Percentiles rank a stretch among this genome's conserved stretches.
Conservation (phyloP, 1,284 basidiomycete species). For the Austroboletus rostrupii region DNA sequence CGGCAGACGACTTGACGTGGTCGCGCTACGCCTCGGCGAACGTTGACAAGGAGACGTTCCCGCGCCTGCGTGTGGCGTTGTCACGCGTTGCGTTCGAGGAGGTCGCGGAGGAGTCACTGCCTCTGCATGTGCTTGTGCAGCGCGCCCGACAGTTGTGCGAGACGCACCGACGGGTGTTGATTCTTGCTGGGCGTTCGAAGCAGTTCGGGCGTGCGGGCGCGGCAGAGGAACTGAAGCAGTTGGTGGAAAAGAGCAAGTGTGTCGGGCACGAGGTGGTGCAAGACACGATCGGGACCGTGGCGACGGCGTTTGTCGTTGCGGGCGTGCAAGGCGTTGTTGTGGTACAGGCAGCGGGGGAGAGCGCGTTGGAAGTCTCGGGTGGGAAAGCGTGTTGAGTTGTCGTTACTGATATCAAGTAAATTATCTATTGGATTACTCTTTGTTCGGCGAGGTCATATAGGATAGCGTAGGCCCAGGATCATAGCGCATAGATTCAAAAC, state of each 20-base stretch:
- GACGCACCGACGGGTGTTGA: constrained; percentile 38
- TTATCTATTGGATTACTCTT: too few species aligned
- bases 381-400: too few species aligned
- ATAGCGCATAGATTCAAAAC: too few species aligned
- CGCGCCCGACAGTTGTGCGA: constrained; percentile 33
- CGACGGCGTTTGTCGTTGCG: constrained; percentile 56
- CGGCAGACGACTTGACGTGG: constrained; percentile 73
- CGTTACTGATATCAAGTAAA: too few species aligned
- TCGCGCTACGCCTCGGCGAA: constrained; percentile 40
- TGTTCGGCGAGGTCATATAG: too few species aligned
- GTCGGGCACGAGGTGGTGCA: constrained; percentile 43
- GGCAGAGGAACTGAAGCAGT: constrained; percentile 50
- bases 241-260: constrained; percentile 47
- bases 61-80: constrained; percentile 40
- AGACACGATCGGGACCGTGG: constrained; percentile 75
- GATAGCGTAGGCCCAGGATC: too few species aligned
- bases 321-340: constrained; percentile 24
- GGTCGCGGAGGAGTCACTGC: constrained; percentile 39
- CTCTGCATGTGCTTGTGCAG: constrained; percentile 54
- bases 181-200: constrained; percentile 75
- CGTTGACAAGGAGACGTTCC: constrained; percentile 21
- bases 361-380: not conserved
- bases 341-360: constrained; percentile 17
- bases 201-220: constrained; percentile 58
- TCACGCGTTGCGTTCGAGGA: constrained; percentile 55